phyloP scores from a whole-genome alignment of 352 stramenopile genomes.

The Discostella stelligera region DNA sequence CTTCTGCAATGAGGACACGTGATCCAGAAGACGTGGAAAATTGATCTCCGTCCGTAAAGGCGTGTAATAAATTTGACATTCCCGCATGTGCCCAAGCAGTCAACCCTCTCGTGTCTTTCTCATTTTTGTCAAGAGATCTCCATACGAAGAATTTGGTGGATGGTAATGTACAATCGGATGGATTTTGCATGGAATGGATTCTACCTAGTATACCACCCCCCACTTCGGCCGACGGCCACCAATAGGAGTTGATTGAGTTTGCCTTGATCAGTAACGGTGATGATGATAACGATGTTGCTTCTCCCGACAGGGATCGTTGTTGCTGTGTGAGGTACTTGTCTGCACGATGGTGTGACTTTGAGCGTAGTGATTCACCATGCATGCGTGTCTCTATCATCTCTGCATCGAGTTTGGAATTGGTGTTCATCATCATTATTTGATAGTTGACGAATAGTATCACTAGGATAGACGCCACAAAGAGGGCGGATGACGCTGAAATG shows the following conservation, averaged over 20 bases:
- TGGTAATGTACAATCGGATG: slow-evolving; percentile 28
- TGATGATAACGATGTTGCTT: not conserved
- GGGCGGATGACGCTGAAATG: too few relatives aligned
- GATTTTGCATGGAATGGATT: slow-evolving; percentile 31
- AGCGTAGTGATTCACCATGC: too few relatives aligned
- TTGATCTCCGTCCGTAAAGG: slow-evolving; percentile 42
- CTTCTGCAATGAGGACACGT: slow-evolving; percentile 42
- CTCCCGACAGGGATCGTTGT: too few relatives aligned
- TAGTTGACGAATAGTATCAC: too few relatives aligned
- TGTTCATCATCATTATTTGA: too few relatives aligned
- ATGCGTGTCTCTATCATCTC: too few relatives aligned
- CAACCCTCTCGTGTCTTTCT: slow-evolving; percentile 37
- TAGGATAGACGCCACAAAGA: too few relatives aligned
- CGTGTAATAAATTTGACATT: slow-evolving; percentile 36
- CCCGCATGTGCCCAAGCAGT: slow-evolving; percentile 39
- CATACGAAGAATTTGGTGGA: slow-evolving; percentile 45
- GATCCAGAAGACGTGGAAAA: slow-evolving; percentile 9
- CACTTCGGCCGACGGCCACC: slow-evolving; percentile 25
- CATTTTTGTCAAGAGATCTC: slow-evolving; percentile 16
- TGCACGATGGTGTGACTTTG: too few relatives aligned
- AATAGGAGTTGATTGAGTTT: slow-evolving; percentile 21
- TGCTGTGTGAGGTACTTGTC: too few relatives aligned
- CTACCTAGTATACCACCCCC: slow-evolving; percentile 28
- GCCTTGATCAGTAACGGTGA: not conserved
- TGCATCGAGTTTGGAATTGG: too few relatives aligned